Percentiles rank a stretch among this genome's conserved stretches.
Conservation (phyloP, 768 basidiomycete genomes). For the Xerocomus spinulosus region DNA sequence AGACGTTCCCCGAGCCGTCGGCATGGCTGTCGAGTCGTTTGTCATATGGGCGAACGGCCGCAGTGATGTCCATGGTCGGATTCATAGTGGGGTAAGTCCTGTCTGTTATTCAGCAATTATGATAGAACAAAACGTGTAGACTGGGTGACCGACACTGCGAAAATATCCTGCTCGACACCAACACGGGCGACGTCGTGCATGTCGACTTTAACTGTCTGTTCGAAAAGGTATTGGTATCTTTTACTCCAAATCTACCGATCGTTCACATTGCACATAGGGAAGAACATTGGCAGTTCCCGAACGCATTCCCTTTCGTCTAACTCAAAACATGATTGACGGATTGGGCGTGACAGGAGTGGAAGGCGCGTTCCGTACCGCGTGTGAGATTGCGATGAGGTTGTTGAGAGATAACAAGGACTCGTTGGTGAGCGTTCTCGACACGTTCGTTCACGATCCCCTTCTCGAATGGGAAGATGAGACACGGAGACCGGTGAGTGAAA, state of each 20-base stretch:
- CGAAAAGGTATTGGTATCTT: constrained; percentile 80
- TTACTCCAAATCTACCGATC: no score
- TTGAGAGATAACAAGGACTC: constrained; percentile 89
- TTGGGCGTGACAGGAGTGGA: constrained; percentile 92
- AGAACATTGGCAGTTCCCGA: constrained; percentile 85
- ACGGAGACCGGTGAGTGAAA: constrained; percentile 48
- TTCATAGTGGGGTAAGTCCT: constrained; percentile 79
- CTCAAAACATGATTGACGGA: constrained; percentile 89
- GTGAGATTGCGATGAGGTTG: constrained; percentile 84
- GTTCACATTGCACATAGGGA: constrained; percentile 56
- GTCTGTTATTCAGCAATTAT: not conserved
- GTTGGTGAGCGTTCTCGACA: constrained; percentile 92
- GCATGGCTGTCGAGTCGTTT: constrained; percentile 91
- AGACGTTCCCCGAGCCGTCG: constrained; percentile 94
- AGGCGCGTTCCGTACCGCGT: constrained; percentile 88
- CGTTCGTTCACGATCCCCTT: constrained; percentile 95
- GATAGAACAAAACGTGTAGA: constrained; percentile 43
- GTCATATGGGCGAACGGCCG: constrained; percentile 81
- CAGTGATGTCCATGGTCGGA: constrained; percentile 99
- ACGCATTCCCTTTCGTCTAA: constrained; percentile 89
- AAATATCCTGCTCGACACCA: constrained; percentile 89
- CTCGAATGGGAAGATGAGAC: constrained; percentile 92
- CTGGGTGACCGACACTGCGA: constrained; percentile 97
- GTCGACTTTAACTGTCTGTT: constrained; percentile 99
- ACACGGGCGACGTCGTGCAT: constrained; percentile 88